Conservation (phyloP, 78 protist species). For the Dictyostelium intermedium region DNA sequence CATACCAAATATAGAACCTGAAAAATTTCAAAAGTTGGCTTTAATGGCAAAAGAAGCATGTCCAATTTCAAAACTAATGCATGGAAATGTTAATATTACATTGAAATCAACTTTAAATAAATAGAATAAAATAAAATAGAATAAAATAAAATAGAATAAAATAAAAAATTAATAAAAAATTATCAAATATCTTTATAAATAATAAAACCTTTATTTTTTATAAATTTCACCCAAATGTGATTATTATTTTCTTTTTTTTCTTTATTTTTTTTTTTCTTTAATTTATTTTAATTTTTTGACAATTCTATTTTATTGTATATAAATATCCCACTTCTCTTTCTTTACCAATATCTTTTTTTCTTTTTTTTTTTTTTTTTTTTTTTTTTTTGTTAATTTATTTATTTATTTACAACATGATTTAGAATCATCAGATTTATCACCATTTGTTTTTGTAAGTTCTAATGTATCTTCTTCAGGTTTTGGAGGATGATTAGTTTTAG, state of each 20-base stretch:
- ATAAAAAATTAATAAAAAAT: no score
- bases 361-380: background rate
- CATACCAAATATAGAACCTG: background rate
- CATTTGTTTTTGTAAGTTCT: background rate
- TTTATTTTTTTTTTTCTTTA: background rate
- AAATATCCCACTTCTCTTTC: no score
- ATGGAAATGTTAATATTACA: background rate
- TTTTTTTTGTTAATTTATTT: background rate
- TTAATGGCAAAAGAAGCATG: constrained; percentile 33
- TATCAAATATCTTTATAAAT: background rate
- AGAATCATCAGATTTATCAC: background rate
- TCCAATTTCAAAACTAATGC: constrained; percentile 39
- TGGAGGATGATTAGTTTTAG: constrained; percentile 64
- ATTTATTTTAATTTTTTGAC: no score
- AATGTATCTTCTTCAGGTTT: constrained; percentile 37
- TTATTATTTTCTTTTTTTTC: no score
- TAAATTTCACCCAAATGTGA: background rate
- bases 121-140: no score
- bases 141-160: no score
- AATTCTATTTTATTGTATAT: no score
- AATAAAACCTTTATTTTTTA: background rate
- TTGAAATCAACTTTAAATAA: background rate
- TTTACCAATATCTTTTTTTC: background rate
- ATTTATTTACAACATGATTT: constrained; percentile 21
- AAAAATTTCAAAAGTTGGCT: background rate